Conservation (phyloP, 768 basidiomycete species). For the Rubroboletus pulcherrimus region DNA sequence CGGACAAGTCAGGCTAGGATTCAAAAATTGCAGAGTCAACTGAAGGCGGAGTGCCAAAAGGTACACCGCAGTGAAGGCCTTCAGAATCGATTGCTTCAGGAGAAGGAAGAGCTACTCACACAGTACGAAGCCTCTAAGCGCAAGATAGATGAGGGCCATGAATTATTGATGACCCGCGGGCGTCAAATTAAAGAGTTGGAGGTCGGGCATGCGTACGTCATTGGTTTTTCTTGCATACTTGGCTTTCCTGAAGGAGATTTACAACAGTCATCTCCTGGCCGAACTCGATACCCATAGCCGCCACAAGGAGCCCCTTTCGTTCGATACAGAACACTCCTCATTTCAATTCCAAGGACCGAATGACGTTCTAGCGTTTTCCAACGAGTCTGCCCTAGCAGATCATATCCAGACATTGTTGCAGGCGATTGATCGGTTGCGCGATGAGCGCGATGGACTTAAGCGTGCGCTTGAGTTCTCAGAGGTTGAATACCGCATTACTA, state of each 20-base stretch:
- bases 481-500: slow-evolving; percentile 60
- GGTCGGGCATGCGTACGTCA: slow-evolving; percentile 25
- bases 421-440: slow-evolving; percentile 64
- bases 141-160: slow-evolving; percentile 28
- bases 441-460: slow-evolving; percentile 59
- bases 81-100: slow-evolving; percentile 44
- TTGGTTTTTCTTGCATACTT: neutral
- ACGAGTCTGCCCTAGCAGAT: slow-evolving; percentile 29
- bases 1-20: slow-evolving; percentile 31
- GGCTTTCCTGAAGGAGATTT: neutral
- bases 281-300: slow-evolving; percentile 12
- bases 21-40: slow-evolving; percentile 38
- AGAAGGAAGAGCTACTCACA: slow-evolving; percentile 50
- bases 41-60: slow-evolving; percentile 43
- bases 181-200: slow-evolving; percentile 25
- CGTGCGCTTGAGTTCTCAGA: slow-evolving; percentile 67
- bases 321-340: neutral
- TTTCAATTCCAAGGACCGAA: neutral
- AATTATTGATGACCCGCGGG: slow-evolving; percentile 20
- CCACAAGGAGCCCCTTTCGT: neutral
- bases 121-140: slow-evolving; percentile 38
- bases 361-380: slow-evolving; percentile 2
- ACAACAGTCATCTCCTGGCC: slow-evolving; percentile 17
- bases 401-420: slow-evolving; percentile 55
- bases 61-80: slow-evolving; percentile 39